Evolutionary conservation across 768 basidiomycete genomes (phyloP).

Genomic region (Cubamyces lactineus): DNA sequence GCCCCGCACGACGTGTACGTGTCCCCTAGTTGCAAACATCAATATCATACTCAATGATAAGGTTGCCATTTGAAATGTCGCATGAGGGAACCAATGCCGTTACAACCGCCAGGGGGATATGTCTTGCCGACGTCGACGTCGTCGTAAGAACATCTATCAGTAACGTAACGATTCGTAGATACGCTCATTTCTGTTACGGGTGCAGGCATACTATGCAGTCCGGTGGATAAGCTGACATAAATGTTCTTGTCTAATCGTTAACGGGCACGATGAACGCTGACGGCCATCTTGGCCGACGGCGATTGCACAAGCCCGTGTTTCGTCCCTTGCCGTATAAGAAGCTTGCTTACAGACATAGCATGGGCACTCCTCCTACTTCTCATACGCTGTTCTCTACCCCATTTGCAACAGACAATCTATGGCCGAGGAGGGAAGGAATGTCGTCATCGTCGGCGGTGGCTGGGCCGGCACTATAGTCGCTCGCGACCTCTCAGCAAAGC

Average conservation of each 20-base stretch:
- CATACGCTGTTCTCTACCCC: background rate
- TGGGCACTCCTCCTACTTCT: background rate
- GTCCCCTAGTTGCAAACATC: slow-evolving; percentile 48
- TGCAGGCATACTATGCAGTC: slow-evolving; percentile 35
- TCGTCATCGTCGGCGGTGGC: slow-evolving; percentile 63
- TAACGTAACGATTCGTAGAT: too few species aligned
- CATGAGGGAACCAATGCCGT: slow-evolving; percentile 44
- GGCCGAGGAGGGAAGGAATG: slow-evolving; percentile 27
- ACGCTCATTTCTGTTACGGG: too few species aligned
- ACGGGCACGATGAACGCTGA: too few species aligned
- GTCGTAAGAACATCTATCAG: too few species aligned
- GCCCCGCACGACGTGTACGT: slow-evolving; percentile 46
- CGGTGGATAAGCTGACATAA: too few species aligned
- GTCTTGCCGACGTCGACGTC: slow-evolving; percentile 53
- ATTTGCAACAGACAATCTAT: background rate
- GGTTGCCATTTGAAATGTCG: slow-evolving; percentile 52
- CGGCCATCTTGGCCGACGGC: too few species aligned
- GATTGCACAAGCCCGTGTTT: too few species aligned
- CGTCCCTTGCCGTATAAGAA: slow-evolving; percentile 10
- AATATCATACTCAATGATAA: slow-evolving; percentile 55
- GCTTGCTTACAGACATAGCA: too few species aligned
- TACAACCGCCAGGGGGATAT: slow-evolving; percentile 54
- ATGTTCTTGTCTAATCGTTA: too few species aligned
- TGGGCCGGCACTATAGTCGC: slow-evolving; percentile 51
- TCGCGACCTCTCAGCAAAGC: slow-evolving; percentile 50